phyloP scores from a whole-genome alignment of 768 basidiomycete genomes.

The Hortiboletus flavorubellus region DNA sequence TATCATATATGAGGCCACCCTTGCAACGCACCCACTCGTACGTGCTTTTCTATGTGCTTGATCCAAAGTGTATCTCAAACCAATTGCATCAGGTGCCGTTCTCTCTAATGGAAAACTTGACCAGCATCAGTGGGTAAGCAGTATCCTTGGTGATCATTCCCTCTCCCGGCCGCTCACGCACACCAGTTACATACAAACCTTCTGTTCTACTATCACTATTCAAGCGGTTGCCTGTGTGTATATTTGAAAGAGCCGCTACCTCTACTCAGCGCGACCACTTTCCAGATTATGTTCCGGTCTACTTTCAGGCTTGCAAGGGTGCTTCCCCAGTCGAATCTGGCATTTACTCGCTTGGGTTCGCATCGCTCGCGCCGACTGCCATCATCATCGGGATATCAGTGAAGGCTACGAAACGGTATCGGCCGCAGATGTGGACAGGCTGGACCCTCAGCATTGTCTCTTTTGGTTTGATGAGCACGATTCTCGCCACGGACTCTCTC shows the following conservation, averaged over 20 bases:
- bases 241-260: background rate
- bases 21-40: background rate
- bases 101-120: background rate
- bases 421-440: conserved; percentile 29
- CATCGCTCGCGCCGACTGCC: conserved; percentile 27
- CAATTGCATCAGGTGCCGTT: background rate
- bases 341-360: conserved; percentile 13
- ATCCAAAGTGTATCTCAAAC: background rate
- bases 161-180: background rate
- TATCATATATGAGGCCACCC: background rate
- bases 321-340: conserved; percentile 33
- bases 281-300: conserved; percentile 39
- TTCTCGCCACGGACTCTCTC: conserved; percentile 24
- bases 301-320: conserved; percentile 40
- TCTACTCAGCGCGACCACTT: background rate
- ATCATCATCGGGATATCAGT: conserved; percentile 33
- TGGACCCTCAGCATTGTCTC: conserved; percentile 34
- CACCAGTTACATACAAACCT: conserved; percentile 26
- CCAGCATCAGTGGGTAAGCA: conserved; percentile 17
- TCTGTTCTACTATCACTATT: conserved; percentile 17
- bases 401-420: conserved; percentile 28
- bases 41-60: background rate
- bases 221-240: conserved; percentile 21
- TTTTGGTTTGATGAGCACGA: conserved; percentile 33
- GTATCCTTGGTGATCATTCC: background rate